Conservation (phyloP, 1,139 yeast genomes). For the Taphrina betulina region DNA sequence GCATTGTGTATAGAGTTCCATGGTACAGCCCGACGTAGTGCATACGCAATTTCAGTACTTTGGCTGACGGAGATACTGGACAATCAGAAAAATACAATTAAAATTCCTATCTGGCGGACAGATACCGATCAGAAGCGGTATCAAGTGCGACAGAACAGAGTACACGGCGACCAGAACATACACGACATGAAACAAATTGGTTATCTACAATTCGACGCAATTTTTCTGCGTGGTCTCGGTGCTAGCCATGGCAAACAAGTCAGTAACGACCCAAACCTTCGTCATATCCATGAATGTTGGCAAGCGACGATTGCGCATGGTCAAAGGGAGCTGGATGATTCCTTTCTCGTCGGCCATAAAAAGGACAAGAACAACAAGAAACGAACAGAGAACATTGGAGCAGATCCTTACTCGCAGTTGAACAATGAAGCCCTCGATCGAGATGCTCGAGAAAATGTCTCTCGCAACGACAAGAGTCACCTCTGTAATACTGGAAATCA, state of each 20-base stretch:
- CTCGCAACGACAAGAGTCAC: no score
- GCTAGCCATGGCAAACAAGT: conserved; percentile 7
- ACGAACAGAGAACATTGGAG: neutral
- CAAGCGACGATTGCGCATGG: conserved; percentile 17
- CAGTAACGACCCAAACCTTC: conserved; percentile 1
- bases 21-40: neutral
- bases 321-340: neutral
- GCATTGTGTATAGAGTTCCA: conserved; percentile 21
- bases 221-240: conserved; percentile 13
- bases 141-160: neutral
- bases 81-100: neutral
- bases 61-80: conserved; percentile 12
- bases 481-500: no score
- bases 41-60: conserved; percentile 4
- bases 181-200: conserved; percentile 2
- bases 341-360: conserved; percentile 11
- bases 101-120: conserved; percentile 2
- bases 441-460: no score
- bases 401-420: conserved; percentile 3
- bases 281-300: conserved; percentile 15
- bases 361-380: neutral
- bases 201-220: conserved; percentile 4
- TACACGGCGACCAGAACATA: neutral
- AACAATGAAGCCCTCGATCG: no score
- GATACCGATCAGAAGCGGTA: conserved; percentile 6